These are phyloP conservation scores for Cavenderia fasciculata DNA, from an alignment of 78 protist genomes.

Conservation along the genomic window DNA sequence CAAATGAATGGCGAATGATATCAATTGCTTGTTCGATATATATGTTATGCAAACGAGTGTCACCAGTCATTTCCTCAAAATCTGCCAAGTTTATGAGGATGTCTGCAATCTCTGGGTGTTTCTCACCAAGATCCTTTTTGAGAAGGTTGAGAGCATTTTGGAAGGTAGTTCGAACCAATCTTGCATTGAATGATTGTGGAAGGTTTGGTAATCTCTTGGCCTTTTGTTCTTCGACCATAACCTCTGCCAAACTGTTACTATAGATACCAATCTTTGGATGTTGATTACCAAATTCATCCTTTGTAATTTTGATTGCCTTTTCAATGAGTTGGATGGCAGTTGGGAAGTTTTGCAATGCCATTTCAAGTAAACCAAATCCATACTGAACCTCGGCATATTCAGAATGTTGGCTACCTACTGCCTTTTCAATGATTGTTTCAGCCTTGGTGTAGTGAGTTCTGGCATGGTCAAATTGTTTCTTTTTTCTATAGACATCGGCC, in stretches of 20 bases:
- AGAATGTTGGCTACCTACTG: constrained; percentile 55
- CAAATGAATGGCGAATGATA: constrained; percentile 17
- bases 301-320: constrained; percentile 25
- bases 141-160: not conserved
- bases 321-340: constrained; percentile 14
- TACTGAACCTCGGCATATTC: constrained; percentile 67
- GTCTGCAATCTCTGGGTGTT: constrained; percentile 64
- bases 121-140: constrained; percentile 24
- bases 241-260: constrained; percentile 29
- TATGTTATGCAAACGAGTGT: not conserved
- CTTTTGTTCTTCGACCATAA: not conserved
- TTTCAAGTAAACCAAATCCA: constrained; percentile 31
- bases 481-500: constrained; percentile 60
- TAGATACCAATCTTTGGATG: constrained; percentile 72
- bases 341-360: constrained; percentile 2
- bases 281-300: not conserved
- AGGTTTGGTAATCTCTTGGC: not conserved
- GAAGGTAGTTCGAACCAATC: not conserved
- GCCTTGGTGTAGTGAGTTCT: constrained; percentile 12
- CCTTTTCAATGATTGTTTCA: constrained; percentile 3
- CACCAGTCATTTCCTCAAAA: constrained; percentile 28
- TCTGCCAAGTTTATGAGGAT: constrained; percentile 12
- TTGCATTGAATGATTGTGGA: not conserved
- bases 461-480: constrained; percentile 11
- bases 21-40: constrained; percentile 32